These are phyloP conservation scores for Ogataea angusta DNA, from an alignment of 805 yeast species.

Conservation along the genomic window DNA sequence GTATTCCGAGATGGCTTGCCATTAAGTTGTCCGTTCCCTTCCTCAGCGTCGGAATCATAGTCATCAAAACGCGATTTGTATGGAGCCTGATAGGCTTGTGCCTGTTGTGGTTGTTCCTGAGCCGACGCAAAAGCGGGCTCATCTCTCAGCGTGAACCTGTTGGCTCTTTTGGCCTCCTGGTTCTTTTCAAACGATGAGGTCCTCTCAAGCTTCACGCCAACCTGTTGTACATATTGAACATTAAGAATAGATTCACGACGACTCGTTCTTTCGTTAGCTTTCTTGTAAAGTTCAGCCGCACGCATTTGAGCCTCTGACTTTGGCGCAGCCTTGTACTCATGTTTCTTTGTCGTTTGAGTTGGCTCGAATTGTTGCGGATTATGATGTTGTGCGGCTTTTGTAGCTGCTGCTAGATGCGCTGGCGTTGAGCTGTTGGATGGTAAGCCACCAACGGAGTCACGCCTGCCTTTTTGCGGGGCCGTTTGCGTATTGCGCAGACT, in stretches of 20 bases:
- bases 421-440: conserved; percentile 8
- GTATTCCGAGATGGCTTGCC: conserved; percentile 18
- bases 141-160: conserved; percentile 27
- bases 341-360: conserved; percentile 6
- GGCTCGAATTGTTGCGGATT: conserved; percentile 13
- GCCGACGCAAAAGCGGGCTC: conserved; percentile 11
- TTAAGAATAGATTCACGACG: conserved; percentile 15
- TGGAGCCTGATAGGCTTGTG: conserved; percentile 6
- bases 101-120: conserved; percentile 9
- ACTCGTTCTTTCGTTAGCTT: conserved; percentile 38
- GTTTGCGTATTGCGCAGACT: conserved; percentile 24
- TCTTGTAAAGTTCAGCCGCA: conserved; percentile 55
- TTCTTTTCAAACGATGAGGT: conserved; percentile 58
- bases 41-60: conserved; percentile 49
- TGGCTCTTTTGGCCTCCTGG: conserved; percentile 31
- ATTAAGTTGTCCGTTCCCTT: conserved; percentile 13
- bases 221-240: conserved; percentile 33
- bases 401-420: conserved; percentile 32
- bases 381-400: conserved; percentile 27
- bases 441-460: conserved; percentile 32
- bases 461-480: conserved; percentile 2
- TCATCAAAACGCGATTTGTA: conserved; percentile 59
- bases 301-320: conserved; percentile 29
- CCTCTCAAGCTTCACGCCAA: conserved; percentile 24
- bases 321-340: conserved; percentile 7